Percentiles rank a stretch among this genome's conserved stretches.
These are phyloP conservation scores for Paecilomyces dactylethromorphus DNA, from an alignment of 2,329 filamentous ascomycete species.

Conservation along the genomic window DNA sequence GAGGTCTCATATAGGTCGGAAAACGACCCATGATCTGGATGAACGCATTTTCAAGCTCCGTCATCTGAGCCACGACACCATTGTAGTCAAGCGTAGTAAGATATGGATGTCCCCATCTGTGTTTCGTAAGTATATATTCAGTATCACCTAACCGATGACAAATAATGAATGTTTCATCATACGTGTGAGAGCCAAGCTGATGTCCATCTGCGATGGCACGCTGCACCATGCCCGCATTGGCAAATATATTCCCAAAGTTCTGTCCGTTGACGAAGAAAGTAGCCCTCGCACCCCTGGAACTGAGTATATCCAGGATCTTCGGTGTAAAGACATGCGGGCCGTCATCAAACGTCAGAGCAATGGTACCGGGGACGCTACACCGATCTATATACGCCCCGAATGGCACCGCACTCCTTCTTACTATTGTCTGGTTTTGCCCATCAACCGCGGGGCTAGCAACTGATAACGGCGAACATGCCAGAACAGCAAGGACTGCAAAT, in stretches of 20 bases:
- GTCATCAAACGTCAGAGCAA: slow-evolving; percentile 61
- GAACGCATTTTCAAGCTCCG: slow-evolving; percentile 33
- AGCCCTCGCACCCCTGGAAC: slow-evolving; percentile 50
- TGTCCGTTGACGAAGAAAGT: slow-evolving; percentile 58
- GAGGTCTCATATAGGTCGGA: slow-evolving; percentile 44
- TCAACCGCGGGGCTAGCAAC: background rate
- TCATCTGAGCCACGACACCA: slow-evolving; percentile 34
- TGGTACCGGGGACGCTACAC: slow-evolving; percentile 42
- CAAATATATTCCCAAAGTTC: slow-evolving; percentile 26
- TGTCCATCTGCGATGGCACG: slow-evolving; percentile 34
- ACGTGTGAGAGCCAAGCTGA: slow-evolving; percentile 43
- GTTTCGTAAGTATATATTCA: background rate
- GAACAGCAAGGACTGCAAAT: background rate
- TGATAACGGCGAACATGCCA: background rate
- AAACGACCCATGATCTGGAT: slow-evolving; percentile 34
- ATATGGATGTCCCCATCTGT: slow-evolving; percentile 34
- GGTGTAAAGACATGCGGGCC: slow-evolving; percentile 55
- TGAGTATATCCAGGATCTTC: slow-evolving; percentile 52
- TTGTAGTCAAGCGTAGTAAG: slow-evolving; percentile 26
- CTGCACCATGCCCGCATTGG: slow-evolving; percentile 19
- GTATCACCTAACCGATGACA: background rate
- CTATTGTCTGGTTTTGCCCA: background rate
- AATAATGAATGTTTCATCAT: slow-evolving; percentile 4
- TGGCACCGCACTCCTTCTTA: slow-evolving; percentile 10
- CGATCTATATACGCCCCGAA: slow-evolving; percentile 39